A percentile compares a stretch with the other conserved stretches of the same genome.
These are phyloP conservation scores for Aspergillus pseudotamarii DNA, from an alignment of 2,329 filamentous ascomycete species.

Conservation along the genomic window DNA sequence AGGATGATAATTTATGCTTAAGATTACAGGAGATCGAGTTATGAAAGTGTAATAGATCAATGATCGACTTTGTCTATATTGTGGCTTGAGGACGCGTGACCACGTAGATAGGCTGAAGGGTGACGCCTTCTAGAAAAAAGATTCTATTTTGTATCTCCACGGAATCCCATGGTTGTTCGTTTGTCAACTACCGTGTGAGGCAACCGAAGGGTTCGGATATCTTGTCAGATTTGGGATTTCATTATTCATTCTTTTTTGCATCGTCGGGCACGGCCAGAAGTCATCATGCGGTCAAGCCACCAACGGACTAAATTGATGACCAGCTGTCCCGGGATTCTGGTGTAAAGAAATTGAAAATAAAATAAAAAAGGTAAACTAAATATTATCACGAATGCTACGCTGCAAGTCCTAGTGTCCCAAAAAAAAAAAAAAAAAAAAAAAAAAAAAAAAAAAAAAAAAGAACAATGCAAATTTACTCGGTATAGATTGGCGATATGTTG, in stretches of 20 bases:
- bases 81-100: neutral
- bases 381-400: neutral
- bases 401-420: neutral
- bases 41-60: neutral
- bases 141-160: neutral
- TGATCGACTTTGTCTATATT: neutral
- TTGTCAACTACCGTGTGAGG: neutral
- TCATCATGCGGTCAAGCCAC: conserved; percentile 1
- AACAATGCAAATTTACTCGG: neutral
- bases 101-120: too few relatives aligned
- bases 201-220: neutral
- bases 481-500: neutral
- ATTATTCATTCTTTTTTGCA: neutral
- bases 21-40: neutral
- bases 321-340: neutral
- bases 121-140: neutral
- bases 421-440: neutral
- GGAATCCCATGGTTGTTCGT: neutral
- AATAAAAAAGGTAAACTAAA: neutral
- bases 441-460: neutral
- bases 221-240: neutral
- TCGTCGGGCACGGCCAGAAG: neutral
- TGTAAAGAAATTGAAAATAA: neutral
- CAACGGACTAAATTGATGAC: neutral
- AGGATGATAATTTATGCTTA: neutral